Base-by-base conservation (phyloP, 306 rosid genomes). In the Malus fusca region DNA sequence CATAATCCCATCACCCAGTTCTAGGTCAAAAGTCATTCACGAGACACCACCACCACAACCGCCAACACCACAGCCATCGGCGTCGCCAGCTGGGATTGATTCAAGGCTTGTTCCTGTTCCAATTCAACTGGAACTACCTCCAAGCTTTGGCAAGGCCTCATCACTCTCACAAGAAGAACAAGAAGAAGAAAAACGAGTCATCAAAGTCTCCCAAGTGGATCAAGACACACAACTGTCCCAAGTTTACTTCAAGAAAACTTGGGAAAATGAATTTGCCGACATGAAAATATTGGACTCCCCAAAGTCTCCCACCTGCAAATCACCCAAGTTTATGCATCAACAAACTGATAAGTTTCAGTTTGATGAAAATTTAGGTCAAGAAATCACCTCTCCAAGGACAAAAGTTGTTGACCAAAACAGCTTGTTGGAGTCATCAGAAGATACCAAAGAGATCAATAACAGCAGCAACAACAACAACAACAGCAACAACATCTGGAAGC, bases 261-360 rank as follows among this genome's bases (percentile, higher is more conserved):
- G 83, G 83, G 93, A 90, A 79, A 85, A 89, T 58, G 88, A 92
- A 90, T 87, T 85, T 18, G 92, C 61, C 90, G 97, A 90, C 92
- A 90, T 85, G 91, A 90, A 86, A 87, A 90, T 86, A 88, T 72
- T 86, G 81, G 91, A 88, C 74, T 85, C 92, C 21, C 96, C 98
- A 5, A 94, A 74, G 66, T 86, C 94, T 3, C 71, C 86, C 25
- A 77, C 61, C 51, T 86, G 84, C 64, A 87, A 80, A 60, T 35
- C 70, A 53, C 25, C 35, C n/a, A 63, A 68, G 8, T 31, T 78
- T 26, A 74, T 78, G 42, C 63, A 58, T 11, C 78, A 90, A 78
- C 84, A 80, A 31, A 65, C 83, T 48, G 55, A 48, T 48, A 48
- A 48, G 55, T 17, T 48, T 48, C 55, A 15, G 55, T 48, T 15